Percentiles rank a stretch among this genome's conserved stretches.
Conservation (phyloP, 192 early-diverging fungal genomes). For the Helicostylum pulchrum region DNA sequence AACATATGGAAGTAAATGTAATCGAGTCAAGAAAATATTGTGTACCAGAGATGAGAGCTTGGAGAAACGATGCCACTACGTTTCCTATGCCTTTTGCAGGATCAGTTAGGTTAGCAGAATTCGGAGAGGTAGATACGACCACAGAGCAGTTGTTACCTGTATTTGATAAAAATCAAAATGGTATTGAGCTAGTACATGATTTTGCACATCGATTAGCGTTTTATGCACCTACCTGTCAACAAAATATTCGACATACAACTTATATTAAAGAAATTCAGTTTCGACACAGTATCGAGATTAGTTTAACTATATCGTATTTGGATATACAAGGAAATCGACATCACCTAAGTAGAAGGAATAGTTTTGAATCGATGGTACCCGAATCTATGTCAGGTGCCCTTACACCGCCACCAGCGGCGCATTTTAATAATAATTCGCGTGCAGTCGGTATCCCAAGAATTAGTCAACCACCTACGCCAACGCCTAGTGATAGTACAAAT, state of each 20-base stretch:
- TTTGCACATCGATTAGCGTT: constrained; percentile 24
- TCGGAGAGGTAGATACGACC: background rate
- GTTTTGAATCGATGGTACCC: background rate
- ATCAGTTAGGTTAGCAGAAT: constrained; percentile 2
- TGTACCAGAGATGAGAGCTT: constrained; percentile 23
- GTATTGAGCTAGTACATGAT: constrained; percentile 15
- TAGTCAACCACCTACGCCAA: too few relatives aligned
- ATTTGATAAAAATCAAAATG: constrained; percentile 11
- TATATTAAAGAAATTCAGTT: constrained; percentile 28
- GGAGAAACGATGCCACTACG: constrained; percentile 9
- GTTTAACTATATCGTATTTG: constrained; percentile 20
- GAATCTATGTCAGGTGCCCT: background rate
- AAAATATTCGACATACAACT: constrained; percentile 29
- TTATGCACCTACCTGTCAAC: constrained; percentile 27
- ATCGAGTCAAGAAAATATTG: constrained; percentile 19
- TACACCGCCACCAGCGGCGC: constrained; percentile 6
- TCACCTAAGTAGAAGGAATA: background rate
- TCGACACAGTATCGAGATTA: constrained; percentile 25
- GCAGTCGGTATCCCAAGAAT: too few relatives aligned
- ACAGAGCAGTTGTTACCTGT: background rate
- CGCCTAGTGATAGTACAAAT: too few relatives aligned
- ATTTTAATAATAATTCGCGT: constrained; percentile 4
- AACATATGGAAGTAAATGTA: constrained; percentile 20
- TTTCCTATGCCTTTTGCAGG: constrained; percentile 15
- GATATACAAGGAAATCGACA: constrained; percentile 8